phyloP scores from a whole-genome alignment of 2,329 filamentous ascomycete species.

The Trichoderma lentiforme region DNA sequence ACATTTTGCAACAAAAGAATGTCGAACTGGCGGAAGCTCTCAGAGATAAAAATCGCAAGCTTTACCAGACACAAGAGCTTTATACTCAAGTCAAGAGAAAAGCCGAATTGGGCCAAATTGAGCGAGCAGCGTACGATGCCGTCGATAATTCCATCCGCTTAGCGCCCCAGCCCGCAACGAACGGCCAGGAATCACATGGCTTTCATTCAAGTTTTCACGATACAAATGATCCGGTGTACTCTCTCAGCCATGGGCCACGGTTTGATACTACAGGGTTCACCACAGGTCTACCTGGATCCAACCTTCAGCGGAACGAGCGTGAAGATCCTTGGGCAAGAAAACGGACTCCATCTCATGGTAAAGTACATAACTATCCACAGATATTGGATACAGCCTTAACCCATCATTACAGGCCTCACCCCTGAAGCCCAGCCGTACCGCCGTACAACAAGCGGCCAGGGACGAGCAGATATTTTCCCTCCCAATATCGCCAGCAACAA shows the following conservation, averaged over 20 bases:
- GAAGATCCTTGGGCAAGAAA: constrained; percentile 25
- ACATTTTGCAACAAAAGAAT: constrained; percentile 65
- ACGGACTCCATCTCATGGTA: neutral
- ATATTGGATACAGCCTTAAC: neutral
- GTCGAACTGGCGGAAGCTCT: constrained; percentile 65
- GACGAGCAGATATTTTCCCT: constrained; percentile 8
- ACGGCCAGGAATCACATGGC: constrained; percentile 6
- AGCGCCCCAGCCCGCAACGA: constrained; percentile 15
- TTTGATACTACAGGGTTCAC: constrained; percentile 24
- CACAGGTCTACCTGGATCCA: constrained; percentile 18
- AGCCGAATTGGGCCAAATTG: constrained; percentile 52
- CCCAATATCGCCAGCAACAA: constrained; percentile 18
- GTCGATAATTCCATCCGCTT: constrained; percentile 30
- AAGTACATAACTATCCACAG: neutral
- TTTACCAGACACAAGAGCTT: constrained; percentile 64
- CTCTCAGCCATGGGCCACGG: constrained; percentile 21
- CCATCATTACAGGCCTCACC: neutral
- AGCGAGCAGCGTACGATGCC: constrained; percentile 50
- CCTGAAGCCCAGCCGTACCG: constrained; percentile 13
- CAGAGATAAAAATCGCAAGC: constrained; percentile 67
- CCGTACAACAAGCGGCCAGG: constrained; percentile 15
- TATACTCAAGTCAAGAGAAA: constrained; percentile 59
- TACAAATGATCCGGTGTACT: neutral
- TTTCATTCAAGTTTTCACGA: constrained; percentile 1
- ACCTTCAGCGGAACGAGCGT: constrained; percentile 16